Base-by-base conservation (phyloP, 306 rosid genomes). In the Sechiopsis laciniata region DNA sequence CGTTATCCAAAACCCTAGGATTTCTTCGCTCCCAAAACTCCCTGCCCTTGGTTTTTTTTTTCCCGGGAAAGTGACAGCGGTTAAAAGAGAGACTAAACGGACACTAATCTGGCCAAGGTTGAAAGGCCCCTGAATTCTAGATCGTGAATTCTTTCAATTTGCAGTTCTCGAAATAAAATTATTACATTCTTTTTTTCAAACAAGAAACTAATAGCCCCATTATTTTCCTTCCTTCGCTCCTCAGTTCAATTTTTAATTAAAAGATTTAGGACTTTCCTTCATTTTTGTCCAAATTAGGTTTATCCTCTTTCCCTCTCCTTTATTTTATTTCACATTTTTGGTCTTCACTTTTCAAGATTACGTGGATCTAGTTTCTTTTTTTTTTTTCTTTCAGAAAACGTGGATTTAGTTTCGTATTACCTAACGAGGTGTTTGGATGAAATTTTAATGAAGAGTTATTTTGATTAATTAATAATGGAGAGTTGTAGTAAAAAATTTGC, bases 21-120 rank as follows among this genome's bases (percentile, higher is more conserved):
- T 74, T 74, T 71, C 71, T 35, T 35, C 65, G 46, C 22, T 71
- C 21, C 19, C 20, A n/a, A 40, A 73, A 32, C 37, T n/a, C 66
- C 24, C 56, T 26, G 11, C 62, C 51, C 26, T 42, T 40, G 61
- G 21, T 17, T 74, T 15, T 7, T 74, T 15, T 7, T 74, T 61
- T 74, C 78, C 78, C 78, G 81, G 84, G 79, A 32, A 82, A 77
- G 68, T 73, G 65, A 73, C 6, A 26, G 76, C 64, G 63, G 75
- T n/a, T 72, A 3, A 10, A 19, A 55, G 51, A 72, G 75, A 35
- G 7, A 61, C 68, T 11, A 71, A 17, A 66, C 6, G 12, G 74
- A 48, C 58, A 21, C 12, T 24, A 40, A 24, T 52, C 62, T 29
- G 26, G 16, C 21, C 55, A 48, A 45, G 50, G 10, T 46, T 55